Conservation (phyloP, 2,329 filamentous ascomycete genomes). For the Aureobasidium namibiae region DNA sequence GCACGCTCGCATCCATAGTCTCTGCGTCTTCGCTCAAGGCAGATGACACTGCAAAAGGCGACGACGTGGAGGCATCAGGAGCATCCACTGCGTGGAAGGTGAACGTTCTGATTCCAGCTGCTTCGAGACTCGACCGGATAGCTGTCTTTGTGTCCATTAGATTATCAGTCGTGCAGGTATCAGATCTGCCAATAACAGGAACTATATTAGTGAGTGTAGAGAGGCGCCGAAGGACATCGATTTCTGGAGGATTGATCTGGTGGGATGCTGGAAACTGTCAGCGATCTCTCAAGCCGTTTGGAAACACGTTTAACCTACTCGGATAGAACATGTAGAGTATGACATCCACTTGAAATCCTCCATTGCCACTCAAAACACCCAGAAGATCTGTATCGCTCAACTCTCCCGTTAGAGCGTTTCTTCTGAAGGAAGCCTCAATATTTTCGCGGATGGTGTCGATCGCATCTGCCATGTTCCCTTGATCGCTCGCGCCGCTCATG, state of each 20-base stretch:
- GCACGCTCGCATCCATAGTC: constrained; percentile 80
- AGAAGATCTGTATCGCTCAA: constrained; percentile 67
- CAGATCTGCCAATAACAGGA: constrained; percentile 69
- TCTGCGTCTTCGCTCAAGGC: constrained; percentile 63
- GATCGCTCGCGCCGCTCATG: constrained; percentile 39
- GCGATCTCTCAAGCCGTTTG: neutral
- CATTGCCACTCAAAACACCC: constrained; percentile 68
- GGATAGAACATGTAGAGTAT: constrained; percentile 74
- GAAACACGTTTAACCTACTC: constrained; percentile 36
- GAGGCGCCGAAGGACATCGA: constrained; percentile 58
- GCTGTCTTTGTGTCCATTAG: constrained; percentile 54
- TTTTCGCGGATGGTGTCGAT: constrained; percentile 39
- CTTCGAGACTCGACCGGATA: constrained; percentile 48
- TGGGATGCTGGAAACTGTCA: neutral
- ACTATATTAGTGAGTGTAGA: constrained; percentile 73
- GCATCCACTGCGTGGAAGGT: constrained; percentile 42
- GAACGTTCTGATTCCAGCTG: constrained; percentile 56
- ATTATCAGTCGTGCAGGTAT: constrained; percentile 36
- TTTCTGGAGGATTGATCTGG: neutral
- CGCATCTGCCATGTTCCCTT: constrained; percentile 46
- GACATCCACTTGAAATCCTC: constrained; percentile 75
- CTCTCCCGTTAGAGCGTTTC: constrained; percentile 52
- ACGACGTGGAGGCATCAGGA: constrained; percentile 22
- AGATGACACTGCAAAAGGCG: constrained; percentile 70
- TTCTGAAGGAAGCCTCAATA: constrained; percentile 60